Evolutionary conservation across 2,329 filamentous ascomycete species (phyloP).

Genomic region (Calonectria honghensis): DNA sequence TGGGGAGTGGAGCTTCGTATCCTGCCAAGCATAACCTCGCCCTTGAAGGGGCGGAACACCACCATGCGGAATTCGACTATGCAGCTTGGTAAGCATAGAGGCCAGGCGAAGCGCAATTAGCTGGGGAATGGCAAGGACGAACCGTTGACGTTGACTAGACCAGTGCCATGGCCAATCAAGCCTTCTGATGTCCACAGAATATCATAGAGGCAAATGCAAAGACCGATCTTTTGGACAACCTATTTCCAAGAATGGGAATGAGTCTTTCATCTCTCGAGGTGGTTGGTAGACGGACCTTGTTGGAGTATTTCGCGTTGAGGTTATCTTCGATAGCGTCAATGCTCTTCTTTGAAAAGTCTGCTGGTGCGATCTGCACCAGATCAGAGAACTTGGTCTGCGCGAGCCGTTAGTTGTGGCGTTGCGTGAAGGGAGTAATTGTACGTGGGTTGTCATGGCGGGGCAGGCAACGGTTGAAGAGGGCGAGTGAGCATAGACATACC

Average conservation of each 20-base stretch:
- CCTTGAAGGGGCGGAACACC: constrained; percentile 96
- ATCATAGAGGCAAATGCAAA: constrained; percentile 96
- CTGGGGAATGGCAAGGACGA: constrained; percentile 50
- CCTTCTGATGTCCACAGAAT: constrained; percentile 93
- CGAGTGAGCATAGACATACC: constrained; percentile 55
- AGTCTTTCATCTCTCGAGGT: constrained; percentile 22
- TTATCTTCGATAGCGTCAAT: constrained; percentile 93
- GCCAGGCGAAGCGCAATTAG: neutral
- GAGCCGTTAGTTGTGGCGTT: constrained; percentile 40
- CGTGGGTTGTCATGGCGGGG: constrained; percentile 21
- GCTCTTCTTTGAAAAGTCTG: constrained; percentile 90
- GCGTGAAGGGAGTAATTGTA: constrained; percentile 26
- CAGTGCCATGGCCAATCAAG: constrained; percentile 93
- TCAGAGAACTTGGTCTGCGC: constrained; percentile 92
- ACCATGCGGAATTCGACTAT: constrained; percentile 93
- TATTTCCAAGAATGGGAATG: constrained; percentile 55
- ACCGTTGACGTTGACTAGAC: constrained; percentile 96
- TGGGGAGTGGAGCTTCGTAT: constrained; percentile 84
- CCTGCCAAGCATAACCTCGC: constrained; percentile 90
- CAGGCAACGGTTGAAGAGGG: constrained; percentile 16
- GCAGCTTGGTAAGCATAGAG: constrained; percentile 33
- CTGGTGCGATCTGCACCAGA: constrained; percentile 92
- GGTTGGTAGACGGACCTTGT: constrained; percentile 76
- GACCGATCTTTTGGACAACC: constrained; percentile 94
- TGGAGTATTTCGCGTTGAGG: constrained; percentile 97